Percentiles rank a stretch among this genome's conserved stretches.
Conservation (phyloP, 306 rosid species). For the Quercus glauca region DNA sequence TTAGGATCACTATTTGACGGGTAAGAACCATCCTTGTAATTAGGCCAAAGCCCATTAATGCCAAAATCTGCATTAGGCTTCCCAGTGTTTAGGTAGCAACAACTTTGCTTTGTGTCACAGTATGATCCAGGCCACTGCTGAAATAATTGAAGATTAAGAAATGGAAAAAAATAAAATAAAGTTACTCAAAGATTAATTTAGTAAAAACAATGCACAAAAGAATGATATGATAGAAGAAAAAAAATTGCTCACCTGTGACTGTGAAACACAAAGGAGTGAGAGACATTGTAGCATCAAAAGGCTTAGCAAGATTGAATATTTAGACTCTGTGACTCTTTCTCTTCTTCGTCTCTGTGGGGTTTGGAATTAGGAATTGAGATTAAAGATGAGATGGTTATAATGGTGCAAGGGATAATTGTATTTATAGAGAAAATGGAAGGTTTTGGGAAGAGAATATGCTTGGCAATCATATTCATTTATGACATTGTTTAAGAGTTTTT, state of each 20-base stretch:
- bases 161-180: background rate
- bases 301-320: conserved; percentile 21
- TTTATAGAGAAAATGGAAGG: background rate
- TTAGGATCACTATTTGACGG: conserved; percentile 21
- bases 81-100: conserved; percentile 55
- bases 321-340: conserved; percentile 26
- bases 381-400: background rate
- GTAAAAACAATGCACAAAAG: background rate
- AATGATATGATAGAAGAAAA: background rate
- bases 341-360: background rate
- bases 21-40: conserved; percentile 55
- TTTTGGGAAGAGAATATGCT: background rate
- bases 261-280: conserved; percentile 32
- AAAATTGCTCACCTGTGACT: conserved; percentile 48
- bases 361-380: background rate
- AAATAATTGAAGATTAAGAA: background rate
- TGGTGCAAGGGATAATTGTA: background rate
- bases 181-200: background rate
- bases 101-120: conserved; percentile 41
- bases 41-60: conserved; percentile 87
- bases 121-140: conserved; percentile 82
- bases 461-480: background rate
- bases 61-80: conserved; percentile 71
- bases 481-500: no score
- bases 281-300: conserved; percentile 46